Conservation (phyloP, 2,329 filamentous ascomycete species). For the Fusarium globosum region DNA sequence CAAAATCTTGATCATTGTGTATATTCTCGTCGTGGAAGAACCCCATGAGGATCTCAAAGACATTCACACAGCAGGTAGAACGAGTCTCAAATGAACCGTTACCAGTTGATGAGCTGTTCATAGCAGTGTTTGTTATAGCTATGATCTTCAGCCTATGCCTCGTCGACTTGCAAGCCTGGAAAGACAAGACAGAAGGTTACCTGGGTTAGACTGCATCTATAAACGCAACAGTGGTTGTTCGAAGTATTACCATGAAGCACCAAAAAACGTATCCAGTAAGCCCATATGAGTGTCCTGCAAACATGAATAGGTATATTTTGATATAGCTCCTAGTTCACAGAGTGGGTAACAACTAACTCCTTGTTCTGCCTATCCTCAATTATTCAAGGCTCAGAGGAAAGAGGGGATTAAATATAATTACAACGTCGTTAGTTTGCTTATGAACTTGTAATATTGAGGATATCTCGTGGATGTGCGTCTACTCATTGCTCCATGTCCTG, state of each 20-base stretch:
- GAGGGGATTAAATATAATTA: background rate
- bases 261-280: background rate
- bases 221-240: slow-evolving; percentile 11
- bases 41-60: background rate
- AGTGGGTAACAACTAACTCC: background rate
- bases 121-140: background rate
- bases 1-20: slow-evolving; percentile 33
- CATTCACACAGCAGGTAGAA: background rate
- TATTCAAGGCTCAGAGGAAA: background rate
- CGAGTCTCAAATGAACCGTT: no score
- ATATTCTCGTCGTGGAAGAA: slow-evolving; percentile 37
- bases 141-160: background rate
- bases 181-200: background rate
- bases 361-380: background rate
- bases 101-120: background rate
- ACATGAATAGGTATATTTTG: background rate
- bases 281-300: slow-evolving; percentile 2
- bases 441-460: background rate
- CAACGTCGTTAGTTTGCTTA: background rate
- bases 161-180: background rate
- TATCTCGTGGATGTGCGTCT: background rate
- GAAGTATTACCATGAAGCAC: background rate
- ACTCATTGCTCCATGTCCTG: background rate
- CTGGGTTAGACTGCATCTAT: background rate
- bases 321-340: slow-evolving; percentile 12